Evolutionary conservation across 1,284 basidiomycete species (phyloP).

Genomic region (Moesziomyces sp.): DNA sequence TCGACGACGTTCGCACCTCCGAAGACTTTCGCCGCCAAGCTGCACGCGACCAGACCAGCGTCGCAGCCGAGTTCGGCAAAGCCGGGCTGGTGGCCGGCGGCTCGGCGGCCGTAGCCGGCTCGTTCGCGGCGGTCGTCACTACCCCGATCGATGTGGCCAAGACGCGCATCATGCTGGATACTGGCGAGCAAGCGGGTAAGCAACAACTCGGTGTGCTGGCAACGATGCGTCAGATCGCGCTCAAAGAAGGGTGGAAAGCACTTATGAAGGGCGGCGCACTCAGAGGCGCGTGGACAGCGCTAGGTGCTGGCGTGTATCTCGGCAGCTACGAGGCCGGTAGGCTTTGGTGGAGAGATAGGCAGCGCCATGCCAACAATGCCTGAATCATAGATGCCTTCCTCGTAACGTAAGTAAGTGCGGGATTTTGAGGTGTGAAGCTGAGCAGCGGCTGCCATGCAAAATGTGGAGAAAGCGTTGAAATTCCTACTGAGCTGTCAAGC

Average conservation of each 20-base stretch:
- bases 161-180: conserved; percentile 57
- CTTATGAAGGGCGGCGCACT: conserved; percentile 55
- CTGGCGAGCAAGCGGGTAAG: conserved; percentile 7
- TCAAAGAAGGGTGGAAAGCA: conserved; percentile 47
- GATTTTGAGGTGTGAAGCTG: neutral
- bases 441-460: neutral
- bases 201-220: conserved; percentile 36
- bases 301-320: conserved; percentile 62
- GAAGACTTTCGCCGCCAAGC: conserved; percentile 26
- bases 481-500: too few relatives aligned
- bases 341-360: conserved; percentile 59
- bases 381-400: neutral
- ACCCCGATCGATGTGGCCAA: conserved; percentile 61
- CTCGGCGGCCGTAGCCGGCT: conserved; percentile 49
- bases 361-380: conserved; percentile 18
- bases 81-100: conserved; percentile 51
- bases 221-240: conserved; percentile 38
- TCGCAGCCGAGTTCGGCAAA: conserved; percentile 35
- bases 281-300: conserved; percentile 56
- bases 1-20: conserved; percentile 41
- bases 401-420: too few relatives aligned
- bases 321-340: conserved; percentile 59
- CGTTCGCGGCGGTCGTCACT: conserved; percentile 46
- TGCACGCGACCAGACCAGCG: conserved; percentile 19
- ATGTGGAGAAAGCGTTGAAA: too few relatives aligned